A percentile compares a stretch with the other conserved stretches of the same genome.
phyloP scores from a whole-genome alignment of 73 alveolate genomes.

The Paraurostyla sp. region DNA sequence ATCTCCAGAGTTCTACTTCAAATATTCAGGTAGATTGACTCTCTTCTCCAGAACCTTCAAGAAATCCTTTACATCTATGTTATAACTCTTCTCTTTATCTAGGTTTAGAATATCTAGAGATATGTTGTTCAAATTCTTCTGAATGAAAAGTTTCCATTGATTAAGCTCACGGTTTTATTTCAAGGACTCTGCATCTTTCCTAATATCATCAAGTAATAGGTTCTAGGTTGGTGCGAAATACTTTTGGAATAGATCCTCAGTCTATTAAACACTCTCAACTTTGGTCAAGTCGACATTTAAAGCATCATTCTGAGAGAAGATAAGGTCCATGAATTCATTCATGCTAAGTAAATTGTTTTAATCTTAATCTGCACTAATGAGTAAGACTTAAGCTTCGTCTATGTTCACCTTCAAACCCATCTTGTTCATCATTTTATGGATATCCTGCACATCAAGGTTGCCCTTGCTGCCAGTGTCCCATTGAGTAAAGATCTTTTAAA shows the following conservation, averaged over 20 bases:
- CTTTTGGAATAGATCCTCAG: neutral
- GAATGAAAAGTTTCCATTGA: conserved; percentile 54
- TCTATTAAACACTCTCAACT: neutral
- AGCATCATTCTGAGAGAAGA: conserved; percentile 70
- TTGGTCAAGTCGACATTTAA: conserved; percentile 40
- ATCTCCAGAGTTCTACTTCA: conserved; percentile 49
- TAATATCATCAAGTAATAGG: conserved; percentile 31
- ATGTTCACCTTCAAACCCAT: conserved; percentile 93
- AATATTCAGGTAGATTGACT: conserved; percentile 68
- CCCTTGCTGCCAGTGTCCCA: conserved; percentile 93
- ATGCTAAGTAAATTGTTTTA: conserved; percentile 82
- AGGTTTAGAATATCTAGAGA: conserved; percentile 21
- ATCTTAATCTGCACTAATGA: conserved; percentile 93
- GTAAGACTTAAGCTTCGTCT: conserved; percentile 94
- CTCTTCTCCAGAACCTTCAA: conserved; percentile 58
- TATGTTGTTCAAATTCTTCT: conserved; percentile 57
- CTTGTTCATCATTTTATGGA: conserved; percentile 90
- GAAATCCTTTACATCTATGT: conserved; percentile 56
- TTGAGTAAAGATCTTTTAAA: conserved; percentile 86
- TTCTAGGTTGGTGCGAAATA: neutral
- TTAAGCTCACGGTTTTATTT: neutral
- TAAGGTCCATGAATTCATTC: conserved; percentile 93
- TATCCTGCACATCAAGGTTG: conserved; percentile 83
- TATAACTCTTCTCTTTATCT: conserved; percentile 41
- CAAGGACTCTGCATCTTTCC: conserved; percentile 15